phyloP scores from a whole-genome alignment of 257 asterid species.

The Capsicum rhomboideum region DNA sequence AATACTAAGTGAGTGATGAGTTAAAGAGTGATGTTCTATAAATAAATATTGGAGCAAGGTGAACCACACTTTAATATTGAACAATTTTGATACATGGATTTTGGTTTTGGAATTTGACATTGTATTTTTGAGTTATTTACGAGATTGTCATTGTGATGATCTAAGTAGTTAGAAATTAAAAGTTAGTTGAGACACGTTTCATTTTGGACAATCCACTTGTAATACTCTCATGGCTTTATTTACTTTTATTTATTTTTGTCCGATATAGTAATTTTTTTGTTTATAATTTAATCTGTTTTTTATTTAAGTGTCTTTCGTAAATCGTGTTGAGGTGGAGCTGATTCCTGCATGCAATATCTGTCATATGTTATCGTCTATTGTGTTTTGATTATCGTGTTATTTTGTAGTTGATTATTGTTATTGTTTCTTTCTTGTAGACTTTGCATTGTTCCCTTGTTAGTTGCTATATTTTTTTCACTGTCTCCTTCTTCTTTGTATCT shows the following conservation, averaged over 20 bases:
- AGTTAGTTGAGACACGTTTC: constrained; percentile 17
- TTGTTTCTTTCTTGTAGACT: too few relatives aligned
- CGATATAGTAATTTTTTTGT: too few relatives aligned
- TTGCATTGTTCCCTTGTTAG: too few relatives aligned
- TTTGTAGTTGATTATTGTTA: too few relatives aligned
- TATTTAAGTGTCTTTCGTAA: too few relatives aligned
- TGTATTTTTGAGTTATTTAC: not conserved
- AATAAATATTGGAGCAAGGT: constrained; percentile 21
- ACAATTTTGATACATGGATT: constrained; percentile 9
- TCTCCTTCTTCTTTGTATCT: too few relatives aligned
- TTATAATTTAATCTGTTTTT: too few relatives aligned
- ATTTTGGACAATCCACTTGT: constrained; percentile 5
- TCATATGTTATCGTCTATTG: too few relatives aligned
- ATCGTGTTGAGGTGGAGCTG: too few relatives aligned
- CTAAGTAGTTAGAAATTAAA: constrained; percentile 11
- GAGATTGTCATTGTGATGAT: not conserved
- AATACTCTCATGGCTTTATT: not conserved
- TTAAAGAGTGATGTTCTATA: not conserved
- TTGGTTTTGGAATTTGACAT: not conserved
- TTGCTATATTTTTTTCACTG: too few relatives aligned
- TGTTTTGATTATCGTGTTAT: too few relatives aligned
- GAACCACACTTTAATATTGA: constrained; percentile 23
- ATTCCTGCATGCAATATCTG: too few relatives aligned
- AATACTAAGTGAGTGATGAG: not conserved
- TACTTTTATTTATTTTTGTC: not conserved